Evolutionary conservation across 2,329 filamentous ascomycete species (phyloP).

Genomic region (Colletotrichum shisoi): DNA sequence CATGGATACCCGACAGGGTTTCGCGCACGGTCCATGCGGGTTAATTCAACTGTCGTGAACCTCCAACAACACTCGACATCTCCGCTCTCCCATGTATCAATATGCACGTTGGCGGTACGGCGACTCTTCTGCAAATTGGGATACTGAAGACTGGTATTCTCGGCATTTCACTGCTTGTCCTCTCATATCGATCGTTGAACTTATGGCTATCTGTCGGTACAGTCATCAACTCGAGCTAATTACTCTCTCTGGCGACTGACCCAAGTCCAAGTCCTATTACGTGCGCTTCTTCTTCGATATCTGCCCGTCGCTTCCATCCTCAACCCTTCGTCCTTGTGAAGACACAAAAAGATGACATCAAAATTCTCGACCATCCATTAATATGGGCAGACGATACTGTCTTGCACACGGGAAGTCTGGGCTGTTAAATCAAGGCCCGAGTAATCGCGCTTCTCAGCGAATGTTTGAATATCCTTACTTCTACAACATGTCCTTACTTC

Average conservation of each 20-base stretch:
- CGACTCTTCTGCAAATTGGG: too few relatives aligned
- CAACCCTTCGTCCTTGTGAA: constrained; percentile 50
- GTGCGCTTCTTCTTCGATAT: constrained; percentile 32
- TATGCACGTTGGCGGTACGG: too few relatives aligned
- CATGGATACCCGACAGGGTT: background rate
- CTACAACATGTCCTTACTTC: constrained; percentile 69
- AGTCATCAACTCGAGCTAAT: background rate
- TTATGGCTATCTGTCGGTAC: background rate
- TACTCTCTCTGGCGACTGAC: background rate
- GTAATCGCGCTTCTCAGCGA: constrained; percentile 72
- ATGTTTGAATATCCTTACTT: constrained; percentile 72
- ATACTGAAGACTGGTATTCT: too few relatives aligned
- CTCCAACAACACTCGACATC: too few relatives aligned
- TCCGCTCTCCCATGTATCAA: too few relatives aligned
- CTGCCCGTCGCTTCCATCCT: constrained; percentile 52
- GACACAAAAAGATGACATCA: constrained; percentile 55
- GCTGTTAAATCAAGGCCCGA: constrained; percentile 67
- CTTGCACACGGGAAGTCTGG: constrained; percentile 59
- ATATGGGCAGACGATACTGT: constrained; percentile 52
- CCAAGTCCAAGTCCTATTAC: constrained; percentile 9
- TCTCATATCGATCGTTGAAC: background rate
- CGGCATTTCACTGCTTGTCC: background rate
- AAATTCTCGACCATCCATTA: constrained; percentile 53
- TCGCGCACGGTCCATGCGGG: background rate
- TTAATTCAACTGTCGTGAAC: too few relatives aligned